Evolutionary conservation across 108 stramenopile genomes (phyloP), one percentile per base, ranked within the genome.

Genomic region (Pseudonitzschia pungens): DNA sequence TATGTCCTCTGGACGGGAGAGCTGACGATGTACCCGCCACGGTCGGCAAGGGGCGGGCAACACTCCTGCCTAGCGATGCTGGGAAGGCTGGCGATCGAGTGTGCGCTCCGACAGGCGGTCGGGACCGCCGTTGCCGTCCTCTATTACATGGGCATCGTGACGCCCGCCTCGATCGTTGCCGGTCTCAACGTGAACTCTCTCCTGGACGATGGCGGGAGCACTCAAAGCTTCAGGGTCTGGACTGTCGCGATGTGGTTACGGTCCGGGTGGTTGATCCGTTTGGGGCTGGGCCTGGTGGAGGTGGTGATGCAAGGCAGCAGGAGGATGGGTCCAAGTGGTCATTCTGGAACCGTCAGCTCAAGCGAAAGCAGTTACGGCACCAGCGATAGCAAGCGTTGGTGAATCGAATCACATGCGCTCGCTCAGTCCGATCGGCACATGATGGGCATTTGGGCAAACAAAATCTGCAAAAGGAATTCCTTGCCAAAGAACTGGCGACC

Each of bases 91-190:
- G 54, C 26, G 21, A 10, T 55, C 21, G 54, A 55, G 10, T 55
- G 54, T 10, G 26, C 22, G 24, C 54, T 22, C 32, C 60, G 36
- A 40, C 60, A 62, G 36, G 32, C 29, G 21, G 36, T 62, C 15
- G 60, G 60, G 32, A 62, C 60, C 15, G 36, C 60, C 16, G 40
- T 62, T 15, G 36, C 29, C 7, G 2, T 15, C 27, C 36, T 62
- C 6, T 62, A 62, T 20, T 62, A 62, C n/a, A 40, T 62, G 32
- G 60, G 60, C 16, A 40, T 62, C 20, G 32, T 62, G n/a, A 62
- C 60, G 31, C 60, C 60, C 1, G n/a, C 32, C 12, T 31, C 60
- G 22, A 62, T 62, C n/a, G 36, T 62, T 14, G 29, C 32, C 29
- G 60, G 60, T 9, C n/a, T 33, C 27, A 62, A 62, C 36, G 60